These are phyloP conservation scores for Colletotrichum graminicola DNA, from an alignment of 2,329 filamentous ascomycete genomes.

Conservation along the genomic window DNA sequence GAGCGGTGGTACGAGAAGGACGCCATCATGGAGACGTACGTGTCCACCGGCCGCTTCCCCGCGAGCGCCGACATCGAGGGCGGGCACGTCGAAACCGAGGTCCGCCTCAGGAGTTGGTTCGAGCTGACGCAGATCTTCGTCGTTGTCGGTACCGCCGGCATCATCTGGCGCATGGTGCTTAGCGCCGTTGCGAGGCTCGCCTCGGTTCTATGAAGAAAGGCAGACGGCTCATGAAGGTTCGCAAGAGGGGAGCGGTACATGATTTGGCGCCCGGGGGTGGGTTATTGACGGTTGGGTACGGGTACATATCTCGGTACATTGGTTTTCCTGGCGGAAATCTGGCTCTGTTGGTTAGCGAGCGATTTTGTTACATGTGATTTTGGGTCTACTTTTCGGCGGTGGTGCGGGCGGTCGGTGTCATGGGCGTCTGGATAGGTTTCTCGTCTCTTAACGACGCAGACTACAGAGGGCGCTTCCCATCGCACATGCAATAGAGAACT, in stretches of 20 bases:
- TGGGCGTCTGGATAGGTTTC: background rate
- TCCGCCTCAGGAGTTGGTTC: conserved; percentile 65
- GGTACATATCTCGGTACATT: conserved; percentile 17
- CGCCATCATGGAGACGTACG: conserved; percentile 84
- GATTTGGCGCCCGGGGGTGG: background rate
- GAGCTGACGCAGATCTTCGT: conserved; percentile 69
- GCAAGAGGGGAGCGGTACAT: background rate
- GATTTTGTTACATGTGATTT: conserved; percentile 17
- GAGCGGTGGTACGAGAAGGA: conserved; percentile 95
- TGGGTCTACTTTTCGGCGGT: conserved; percentile 1
- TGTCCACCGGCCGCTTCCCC: conserved; percentile 83
- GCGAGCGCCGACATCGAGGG: conserved; percentile 57
- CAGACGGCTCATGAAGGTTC: background rate
- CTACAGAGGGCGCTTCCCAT: background rate
- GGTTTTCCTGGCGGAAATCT: background rate
- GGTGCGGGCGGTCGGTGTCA: background rate
- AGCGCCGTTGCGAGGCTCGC: conserved; percentile 43
- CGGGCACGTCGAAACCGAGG: conserved; percentile 69
- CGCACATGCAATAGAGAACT: background rate
- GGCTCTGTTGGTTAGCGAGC: conserved; percentile 31
- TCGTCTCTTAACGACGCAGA: background rate
- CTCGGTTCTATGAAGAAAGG: background rate
- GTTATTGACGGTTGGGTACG: background rate
- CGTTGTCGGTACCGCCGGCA: conserved; percentile 59
- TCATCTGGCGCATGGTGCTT: conserved; percentile 57